Base-by-base conservation (phyloP, 2,329 filamentous ascomycete genomes). In the Plenodomus lindquistii region DNA sequence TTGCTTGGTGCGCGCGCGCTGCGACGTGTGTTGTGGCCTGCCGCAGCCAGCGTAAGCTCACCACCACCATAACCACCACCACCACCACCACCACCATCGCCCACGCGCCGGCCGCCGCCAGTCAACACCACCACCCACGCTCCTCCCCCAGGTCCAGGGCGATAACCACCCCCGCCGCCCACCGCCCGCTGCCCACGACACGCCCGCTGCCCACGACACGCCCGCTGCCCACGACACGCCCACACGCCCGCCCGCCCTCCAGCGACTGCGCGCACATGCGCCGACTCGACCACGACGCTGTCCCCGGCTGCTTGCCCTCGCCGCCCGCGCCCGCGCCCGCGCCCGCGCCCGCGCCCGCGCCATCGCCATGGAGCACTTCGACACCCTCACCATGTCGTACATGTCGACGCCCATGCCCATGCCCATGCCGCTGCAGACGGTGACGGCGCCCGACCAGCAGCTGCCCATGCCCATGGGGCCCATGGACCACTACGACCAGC, bases 351-450 rank as follows among this genome's bases (percentile, higher is more conserved):
- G 54, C 27, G 9, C 46, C 56, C 45, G 55, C 54, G 49, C 48
- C 52, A 54, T n/a, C 66, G 66, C 60, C 50, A 76, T 76, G 74
- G 81, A 84, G 64, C 77, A 80, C 69, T 84, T 81, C 72, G 81
- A 84, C 67, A 80, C 80, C 57, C 79, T 81, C 72, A 77, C 79
- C 67, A 84, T 85, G 82, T 80, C 81, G 61, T 86, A 85, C 63
- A 71, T 85, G 71, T 77, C 79, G 46, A 80, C 78, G 58, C 80
- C 81, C 55, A 75, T 85, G 66, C n/a, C n/a, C n/a, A n/a, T n/a
- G n/a, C n/a, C n/a, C n/a, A 31, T 31, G 27, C 77, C 79, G 46
- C 77, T 84, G 52, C 75, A 79, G 40, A 77, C 79, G 66, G 74
- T 81, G 41, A 75, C 78, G 44, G 73, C 73, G 46, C 63, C 63